Evolutionary conservation across 2,329 filamentous ascomycete species (phyloP).

Genomic region (Botrytis galanthina): DNA sequence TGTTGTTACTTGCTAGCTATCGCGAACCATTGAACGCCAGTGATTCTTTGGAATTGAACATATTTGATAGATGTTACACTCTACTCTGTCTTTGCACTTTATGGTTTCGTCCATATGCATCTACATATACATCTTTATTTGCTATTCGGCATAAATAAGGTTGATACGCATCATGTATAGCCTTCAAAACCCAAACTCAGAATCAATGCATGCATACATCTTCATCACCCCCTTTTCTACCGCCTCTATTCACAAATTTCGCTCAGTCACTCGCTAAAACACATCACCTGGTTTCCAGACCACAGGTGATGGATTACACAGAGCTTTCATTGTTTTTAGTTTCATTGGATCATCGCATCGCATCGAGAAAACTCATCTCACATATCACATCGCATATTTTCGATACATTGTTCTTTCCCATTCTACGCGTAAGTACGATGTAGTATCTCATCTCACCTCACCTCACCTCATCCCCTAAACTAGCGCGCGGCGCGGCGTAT

Average conservation of each 20-base stretch:
- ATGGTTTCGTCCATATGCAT: not conserved
- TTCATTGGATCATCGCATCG: not conserved
- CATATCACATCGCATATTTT: not conserved
- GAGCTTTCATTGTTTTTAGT: not conserved
- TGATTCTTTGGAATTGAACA: not conserved
- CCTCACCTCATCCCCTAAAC: not conserved
- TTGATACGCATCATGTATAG: not conserved
- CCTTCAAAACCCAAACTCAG: not conserved
- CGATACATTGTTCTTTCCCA: not conserved
- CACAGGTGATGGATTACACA: not conserved
- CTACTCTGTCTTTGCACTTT: not conserved
- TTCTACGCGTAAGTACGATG: not conserved
- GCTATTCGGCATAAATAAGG: not conserved
- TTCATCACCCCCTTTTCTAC: not conserved
- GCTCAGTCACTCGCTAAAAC: not conserved
- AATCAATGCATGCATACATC: not conserved
- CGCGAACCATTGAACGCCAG: not conserved
- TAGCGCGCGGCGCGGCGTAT: not conserved
- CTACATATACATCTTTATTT: not conserved
- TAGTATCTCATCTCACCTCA: not conserved
- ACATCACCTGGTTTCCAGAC: not conserved
- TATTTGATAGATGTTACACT: not conserved
- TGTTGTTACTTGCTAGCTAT: not conserved
- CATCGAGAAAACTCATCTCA: not conserved
- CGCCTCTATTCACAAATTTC: not conserved